Evolutionary conservation across 306 rosid species (phyloP).

Genomic region (Hippophae gyantsensis): DNA sequence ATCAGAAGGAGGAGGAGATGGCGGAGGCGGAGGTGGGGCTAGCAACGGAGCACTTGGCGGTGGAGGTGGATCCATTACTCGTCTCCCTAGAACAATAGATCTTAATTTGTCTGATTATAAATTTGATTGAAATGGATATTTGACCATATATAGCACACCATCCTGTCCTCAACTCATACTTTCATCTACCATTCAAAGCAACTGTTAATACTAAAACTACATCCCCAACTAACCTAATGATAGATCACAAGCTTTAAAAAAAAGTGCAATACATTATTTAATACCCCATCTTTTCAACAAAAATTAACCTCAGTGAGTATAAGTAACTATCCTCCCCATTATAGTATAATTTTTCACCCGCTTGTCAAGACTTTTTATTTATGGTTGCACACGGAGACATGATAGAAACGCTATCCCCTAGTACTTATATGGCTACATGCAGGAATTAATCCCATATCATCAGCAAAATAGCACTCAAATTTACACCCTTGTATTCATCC

Average conservation of each 20-base stretch:
- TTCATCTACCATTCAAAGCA: constrained; percentile 61
- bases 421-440: too few species aligned
- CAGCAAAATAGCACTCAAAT: too few species aligned
- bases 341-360: too few species aligned
- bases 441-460: too few species aligned
- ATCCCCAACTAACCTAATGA: constrained; percentile 30
- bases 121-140: constrained; percentile 1
- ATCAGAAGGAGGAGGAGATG: constrained; percentile 17
- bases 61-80: constrained; percentile 42
- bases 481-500: too few species aligned
- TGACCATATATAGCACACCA: constrained; percentile 13
- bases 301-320: too few species aligned
- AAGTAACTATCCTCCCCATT: too few species aligned
- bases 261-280: not conserved
- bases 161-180: constrained; percentile 26
- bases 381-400: too few species aligned
- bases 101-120: not conserved
- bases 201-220: constrained; percentile 4
- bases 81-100: not conserved
- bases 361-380: too few species aligned
- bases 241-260: not conserved
- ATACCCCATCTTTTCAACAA: too few species aligned
- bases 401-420: too few species aligned
- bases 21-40: constrained; percentile 24
- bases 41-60: constrained; percentile 38